These are phyloP conservation scores for Cryptococcus sp. DNA, from an alignment of 1,284 basidiomycete species.

Conservation along the genomic window DNA sequence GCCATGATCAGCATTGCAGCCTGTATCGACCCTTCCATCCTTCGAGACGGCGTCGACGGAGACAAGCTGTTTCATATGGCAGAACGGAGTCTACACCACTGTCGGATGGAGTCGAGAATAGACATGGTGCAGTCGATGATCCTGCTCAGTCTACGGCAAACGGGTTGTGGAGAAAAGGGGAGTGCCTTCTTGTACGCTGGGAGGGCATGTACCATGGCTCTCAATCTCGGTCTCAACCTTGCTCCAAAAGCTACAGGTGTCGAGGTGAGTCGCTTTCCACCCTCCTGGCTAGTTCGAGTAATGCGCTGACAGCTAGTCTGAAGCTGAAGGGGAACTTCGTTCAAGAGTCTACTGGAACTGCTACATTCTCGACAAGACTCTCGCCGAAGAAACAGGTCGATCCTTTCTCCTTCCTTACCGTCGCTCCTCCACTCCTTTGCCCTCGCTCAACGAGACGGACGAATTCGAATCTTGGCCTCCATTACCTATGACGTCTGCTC, in stretches of 20 bases:
- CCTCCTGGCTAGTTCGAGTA: neutral
- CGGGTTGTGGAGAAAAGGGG: slow-evolving; percentile 47
- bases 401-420: slow-evolving; percentile 43
- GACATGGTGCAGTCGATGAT: slow-evolving; percentile 44
- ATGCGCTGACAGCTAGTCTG: neutral
- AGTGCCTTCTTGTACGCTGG: slow-evolving; percentile 45
- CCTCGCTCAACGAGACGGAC: slow-evolving; percentile 38
- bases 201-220: slow-evolving; percentile 45
- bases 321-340: slow-evolving; percentile 38
- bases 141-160: slow-evolving; percentile 46
- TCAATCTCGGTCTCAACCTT: slow-evolving; percentile 47
- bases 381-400: slow-evolving; percentile 48
- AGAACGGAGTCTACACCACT: slow-evolving; percentile 21
- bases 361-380: slow-evolving; percentile 47
- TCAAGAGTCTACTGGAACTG: slow-evolving; percentile 47
- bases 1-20: slow-evolving; percentile 39
- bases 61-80: slow-evolving; percentile 53
- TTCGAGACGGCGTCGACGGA: slow-evolving; percentile 54
- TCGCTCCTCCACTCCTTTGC: slow-evolving; percentile 44
- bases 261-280: slow-evolving; percentile 18
- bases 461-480: slow-evolving; percentile 9
- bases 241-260: neutral
- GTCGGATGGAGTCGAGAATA: slow-evolving; percentile 27
- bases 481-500: slow-evolving; percentile 10
- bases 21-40: slow-evolving; percentile 22